Evolutionary conservation across 371 early-diverging fungal species (phyloP).

Genomic region (Mucor racemosus): DNA sequence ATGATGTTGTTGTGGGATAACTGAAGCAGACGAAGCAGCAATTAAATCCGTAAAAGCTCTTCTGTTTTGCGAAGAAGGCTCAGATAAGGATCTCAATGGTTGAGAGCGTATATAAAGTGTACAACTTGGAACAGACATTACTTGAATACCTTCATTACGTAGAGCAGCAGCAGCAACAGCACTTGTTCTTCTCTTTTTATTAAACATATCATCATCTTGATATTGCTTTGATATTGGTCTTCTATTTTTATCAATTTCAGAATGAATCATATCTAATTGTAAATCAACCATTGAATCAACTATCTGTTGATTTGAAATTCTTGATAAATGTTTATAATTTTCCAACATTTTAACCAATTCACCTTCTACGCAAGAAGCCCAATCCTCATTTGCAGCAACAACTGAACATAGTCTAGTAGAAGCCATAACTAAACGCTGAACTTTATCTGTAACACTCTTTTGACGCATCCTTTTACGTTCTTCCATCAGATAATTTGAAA

Average conservation of each 20-base stretch:
- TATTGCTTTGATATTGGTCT: background rate
- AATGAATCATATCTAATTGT: conserved; percentile 17
- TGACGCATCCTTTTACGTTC: conserved; percentile 57
- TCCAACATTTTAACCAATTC: conserved; percentile 42
- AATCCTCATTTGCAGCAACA: conserved; percentile 48
- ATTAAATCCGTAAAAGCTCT: conserved; percentile 13
- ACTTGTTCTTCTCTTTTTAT: conserved; percentile 4
- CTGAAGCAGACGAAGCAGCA: conserved; percentile 3
- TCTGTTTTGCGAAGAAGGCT: conserved; percentile 18
- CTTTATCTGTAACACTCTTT: conserved; percentile 49
- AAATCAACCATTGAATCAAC: conserved; percentile 24
- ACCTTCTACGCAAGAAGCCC: conserved; percentile 41
- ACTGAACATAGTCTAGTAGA: conserved; percentile 48
- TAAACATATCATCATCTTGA: background rate
- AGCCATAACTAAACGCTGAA: conserved; percentile 43
- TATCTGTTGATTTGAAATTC: conserved; percentile 7
- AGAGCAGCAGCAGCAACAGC: background rate
- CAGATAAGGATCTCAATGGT: conserved; percentile 24
- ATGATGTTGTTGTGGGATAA: background rate
- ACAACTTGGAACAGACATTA: conserved; percentile 25
- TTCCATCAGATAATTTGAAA: conserved; percentile 60
- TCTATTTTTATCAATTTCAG: conserved; percentile 18
- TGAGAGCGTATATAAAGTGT: conserved; percentile 30
- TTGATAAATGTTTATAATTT: conserved; percentile 19
- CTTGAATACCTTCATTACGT: conserved; percentile 2